Evolutionary conservation across 768 basidiomycete genomes (phyloP).

Genomic region (button mushroom (Agaricus bisporus)): DNA sequence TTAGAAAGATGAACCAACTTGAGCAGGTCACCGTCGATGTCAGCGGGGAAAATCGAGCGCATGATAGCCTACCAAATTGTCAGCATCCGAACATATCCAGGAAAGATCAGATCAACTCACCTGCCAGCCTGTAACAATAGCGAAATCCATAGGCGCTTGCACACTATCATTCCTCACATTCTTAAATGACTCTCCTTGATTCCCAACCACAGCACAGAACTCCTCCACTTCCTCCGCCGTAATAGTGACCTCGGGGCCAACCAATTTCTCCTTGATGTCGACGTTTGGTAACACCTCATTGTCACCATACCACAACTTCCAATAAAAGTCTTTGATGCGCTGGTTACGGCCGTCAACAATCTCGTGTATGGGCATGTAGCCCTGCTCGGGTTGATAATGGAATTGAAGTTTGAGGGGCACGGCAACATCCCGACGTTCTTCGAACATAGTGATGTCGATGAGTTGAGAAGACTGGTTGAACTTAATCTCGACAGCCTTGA

Average conservation of each 20-base stretch:
- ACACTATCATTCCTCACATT: constrained; percentile 59
- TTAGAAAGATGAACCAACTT: constrained; percentile 97
- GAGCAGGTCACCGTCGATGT: constrained; percentile 90
- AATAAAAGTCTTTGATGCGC: constrained; percentile 96
- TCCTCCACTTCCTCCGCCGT: constrained; percentile 70
- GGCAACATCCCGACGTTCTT: constrained; percentile 71
- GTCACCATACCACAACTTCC: constrained; percentile 97
- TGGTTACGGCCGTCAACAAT: constrained; percentile 75
- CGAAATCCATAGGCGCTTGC: constrained; percentile 97
- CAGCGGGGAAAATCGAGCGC: constrained; percentile 91
- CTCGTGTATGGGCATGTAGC: constrained; percentile 92
- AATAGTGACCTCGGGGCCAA: constrained; percentile 81
- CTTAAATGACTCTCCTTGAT: constrained; percentile 90
- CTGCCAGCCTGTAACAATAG: constrained; percentile 98
- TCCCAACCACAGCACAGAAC: constrained; percentile 92
- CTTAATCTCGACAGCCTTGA: constrained; percentile 78
- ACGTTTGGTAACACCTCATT: constrained; percentile 72
- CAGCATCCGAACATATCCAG: constrained; percentile 4
- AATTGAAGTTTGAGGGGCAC: constrained; percentile 82
- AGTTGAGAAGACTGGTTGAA: constrained; percentile 45
- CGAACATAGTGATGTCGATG: constrained; percentile 73
- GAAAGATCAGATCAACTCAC: constrained; percentile 36
- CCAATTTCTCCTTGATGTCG: constrained; percentile 75
- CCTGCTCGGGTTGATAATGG: constrained; percentile 81
- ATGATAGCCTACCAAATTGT: constrained; percentile 80